Percentiles rank a stretch among this genome's conserved stretches.
phyloP scores from a whole-genome alignment of 768 basidiomycete species.

The Psilocybe cyanescens region DNA sequence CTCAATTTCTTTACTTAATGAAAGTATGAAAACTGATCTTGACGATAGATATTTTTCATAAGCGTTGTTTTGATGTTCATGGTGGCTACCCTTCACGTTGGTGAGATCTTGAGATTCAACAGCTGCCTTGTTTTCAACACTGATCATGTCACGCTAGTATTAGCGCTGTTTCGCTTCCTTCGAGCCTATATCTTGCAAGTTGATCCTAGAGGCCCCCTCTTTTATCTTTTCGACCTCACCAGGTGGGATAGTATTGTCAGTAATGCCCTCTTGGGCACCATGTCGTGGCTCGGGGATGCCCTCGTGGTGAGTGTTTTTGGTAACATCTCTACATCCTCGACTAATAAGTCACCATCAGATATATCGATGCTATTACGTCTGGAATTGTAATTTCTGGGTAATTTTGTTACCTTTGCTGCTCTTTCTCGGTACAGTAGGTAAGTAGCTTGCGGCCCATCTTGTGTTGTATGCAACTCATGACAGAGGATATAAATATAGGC shows the following conservation, averaged over 20 bases:
- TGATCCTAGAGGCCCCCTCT: constrained; percentile 19
- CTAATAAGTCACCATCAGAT: constrained; percentile 19
- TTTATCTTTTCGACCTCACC: constrained; percentile 26
- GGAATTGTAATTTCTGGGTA: constrained; percentile 25
- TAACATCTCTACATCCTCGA: background rate
- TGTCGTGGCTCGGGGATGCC: constrained; percentile 33
- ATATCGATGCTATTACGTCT: constrained; percentile 33
- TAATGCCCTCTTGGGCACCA: constrained; percentile 24
- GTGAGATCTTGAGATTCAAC: constrained; percentile 9
- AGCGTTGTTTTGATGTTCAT: constrained; percentile 26
- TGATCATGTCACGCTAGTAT: constrained; percentile 5
- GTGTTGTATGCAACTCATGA: background rate
- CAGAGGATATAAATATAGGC: constrained; percentile 8
- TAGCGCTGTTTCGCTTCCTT: constrained; percentile 26
- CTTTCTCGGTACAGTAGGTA: constrained; percentile 25
- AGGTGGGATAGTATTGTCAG: constrained; percentile 28
- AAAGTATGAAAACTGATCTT: background rate
- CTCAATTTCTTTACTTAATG: background rate
- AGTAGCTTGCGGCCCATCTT: background rate
- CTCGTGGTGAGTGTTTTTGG: constrained; percentile 19
- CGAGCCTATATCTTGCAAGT: constrained; percentile 24
- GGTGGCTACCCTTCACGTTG: constrained; percentile 26
- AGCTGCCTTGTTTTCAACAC: background rate
- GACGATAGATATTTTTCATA: constrained; percentile 23
- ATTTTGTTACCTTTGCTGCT: constrained; percentile 26